Evolutionary conservation across 2,329 filamentous ascomycete genomes (phyloP).

Genomic region (Aspergillus ruber): DNA sequence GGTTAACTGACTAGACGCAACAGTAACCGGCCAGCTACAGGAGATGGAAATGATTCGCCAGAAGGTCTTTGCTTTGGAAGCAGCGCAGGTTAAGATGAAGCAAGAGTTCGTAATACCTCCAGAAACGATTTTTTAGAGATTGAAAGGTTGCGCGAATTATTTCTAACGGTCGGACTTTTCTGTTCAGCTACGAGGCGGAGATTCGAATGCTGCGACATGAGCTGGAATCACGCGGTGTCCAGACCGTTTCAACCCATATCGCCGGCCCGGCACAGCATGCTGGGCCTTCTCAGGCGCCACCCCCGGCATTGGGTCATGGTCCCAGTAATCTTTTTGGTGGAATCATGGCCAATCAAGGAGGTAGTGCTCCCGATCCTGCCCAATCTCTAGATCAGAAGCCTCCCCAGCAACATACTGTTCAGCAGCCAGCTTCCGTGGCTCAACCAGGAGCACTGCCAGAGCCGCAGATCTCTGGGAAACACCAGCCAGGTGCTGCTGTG

Average conservation of each 20-base stretch:
- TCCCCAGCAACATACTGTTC: constrained; percentile 51
- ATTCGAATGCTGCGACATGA: constrained; percentile 79
- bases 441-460: constrained; percentile 62
- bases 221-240: constrained; percentile 65
- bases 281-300: constrained; percentile 75
- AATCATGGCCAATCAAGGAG: constrained; percentile 87
- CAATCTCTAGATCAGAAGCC: constrained; percentile 60
- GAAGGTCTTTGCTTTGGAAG: constrained; percentile 90
- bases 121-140: neutral
- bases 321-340: constrained; percentile 87
- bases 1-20: constrained; percentile 10
- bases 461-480: constrained; percentile 62
- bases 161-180: constrained; percentile 11
- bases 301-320: constrained; percentile 78
- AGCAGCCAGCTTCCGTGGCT: constrained; percentile 53
- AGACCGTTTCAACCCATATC: constrained; percentile 61
- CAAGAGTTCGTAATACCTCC: constrained; percentile 62
- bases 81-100: constrained; percentile 81
- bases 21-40: constrained; percentile 83
- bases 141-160: constrained; percentile 1
- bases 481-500: constrained; percentile 57
- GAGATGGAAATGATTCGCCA: constrained; percentile 92
- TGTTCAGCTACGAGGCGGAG: constrained; percentile 81
- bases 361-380: constrained; percentile 77
- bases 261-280: constrained; percentile 68